Percentiles rank a stretch among this genome's conserved stretches.
These are phyloP conservation scores for Helicocarpus griseus DNA, from an alignment of 2,329 filamentous ascomycete genomes.

Conservation along the genomic window DNA sequence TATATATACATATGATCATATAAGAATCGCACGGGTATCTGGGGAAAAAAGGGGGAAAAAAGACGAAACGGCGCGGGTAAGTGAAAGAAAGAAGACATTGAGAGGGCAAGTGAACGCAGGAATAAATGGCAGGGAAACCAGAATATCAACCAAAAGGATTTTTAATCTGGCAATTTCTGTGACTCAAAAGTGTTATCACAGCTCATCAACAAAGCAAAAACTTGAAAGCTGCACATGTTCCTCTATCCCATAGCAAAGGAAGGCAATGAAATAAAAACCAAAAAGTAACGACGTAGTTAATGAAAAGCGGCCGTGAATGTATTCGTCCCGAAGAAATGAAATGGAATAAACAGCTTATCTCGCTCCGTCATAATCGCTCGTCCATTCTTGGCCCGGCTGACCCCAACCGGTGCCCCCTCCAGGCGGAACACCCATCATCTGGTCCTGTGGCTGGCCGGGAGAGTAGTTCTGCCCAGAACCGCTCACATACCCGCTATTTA, in stretches of 20 bases:
- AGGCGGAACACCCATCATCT: slow-evolving; percentile 22
- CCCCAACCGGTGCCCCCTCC: slow-evolving; percentile 12
- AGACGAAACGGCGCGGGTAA: too few species aligned
- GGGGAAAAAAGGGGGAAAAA: background rate
- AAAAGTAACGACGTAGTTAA: background rate
- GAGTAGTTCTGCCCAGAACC: slow-evolving; percentile 24
- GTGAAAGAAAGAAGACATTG: background rate
- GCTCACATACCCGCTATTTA: slow-evolving; percentile 26
- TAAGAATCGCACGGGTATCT: background rate
- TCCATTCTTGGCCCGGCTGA: slow-evolving; percentile 7
- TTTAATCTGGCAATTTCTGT: too few species aligned
- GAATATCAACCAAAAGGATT: background rate
- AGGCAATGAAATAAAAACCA: background rate
- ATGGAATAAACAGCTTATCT: background rate
- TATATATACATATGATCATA: too few species aligned
- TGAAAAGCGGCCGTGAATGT: slow-evolving; percentile 1
- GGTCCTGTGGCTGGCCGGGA: slow-evolving; percentile 10
- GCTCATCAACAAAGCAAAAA: background rate
- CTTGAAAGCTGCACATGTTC: background rate
- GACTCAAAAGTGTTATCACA: background rate
- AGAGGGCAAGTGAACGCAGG: too few species aligned
- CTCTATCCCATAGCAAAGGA: background rate
- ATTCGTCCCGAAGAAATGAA: slow-evolving; percentile 3
- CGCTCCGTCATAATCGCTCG: slow-evolving; percentile 5
- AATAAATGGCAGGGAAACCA: background rate